Base-by-base conservation (phyloP, 2,329 filamentous ascomycete genomes). In the Fusarium sp. region DNA sequence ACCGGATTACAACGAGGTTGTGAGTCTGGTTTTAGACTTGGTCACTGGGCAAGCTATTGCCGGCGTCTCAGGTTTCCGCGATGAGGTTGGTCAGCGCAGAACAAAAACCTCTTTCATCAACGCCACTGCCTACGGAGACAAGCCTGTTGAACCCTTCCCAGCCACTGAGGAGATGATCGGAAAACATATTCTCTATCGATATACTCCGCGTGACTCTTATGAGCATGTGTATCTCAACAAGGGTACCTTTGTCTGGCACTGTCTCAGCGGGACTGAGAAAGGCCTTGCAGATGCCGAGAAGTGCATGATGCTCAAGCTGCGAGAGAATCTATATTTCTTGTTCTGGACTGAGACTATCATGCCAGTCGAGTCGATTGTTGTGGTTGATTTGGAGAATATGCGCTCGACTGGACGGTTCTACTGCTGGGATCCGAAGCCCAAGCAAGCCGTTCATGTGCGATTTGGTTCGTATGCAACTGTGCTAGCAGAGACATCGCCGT, bases 271-370 rank as follows among this genome's bases (percentile, higher is more conserved):
- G 8, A 66, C 65, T 2, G 65, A 69, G 28, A 57, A 18, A n/a
- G 66, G 66, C 0, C 41, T 69, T 0, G 66, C 65, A n/a, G 66
- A 69, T 21, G 48, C 53, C 7, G 66, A 69, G 8, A 37, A 43
- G 8, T 69, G 60, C 39, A 53, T 56, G n/a, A 58, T 65, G 50
- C n/a, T 69, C 3, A 69, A 69, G n/a, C 6, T 69, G 2, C n/a
- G 47, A 2, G 52, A 63, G 3, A 35, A 33, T 18, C 21, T 69
- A n/a, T 69, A 58, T 16, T 49, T 69, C 2, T 43, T 69, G 20
- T 69, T 69, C 20, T 69, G 66, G 66, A 69, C 65, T 0, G 66
- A 69, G 28, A 69, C 65, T 0, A 20, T 69, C 15, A 65, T 69
- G 66, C 66, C 66, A 2, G 66, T 69, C 4, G 66, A 69, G 23